Evolutionary conservation across 495 filamentous ascomycete genomes (phyloP).

Genomic region (Lophium mytilinum): DNA sequence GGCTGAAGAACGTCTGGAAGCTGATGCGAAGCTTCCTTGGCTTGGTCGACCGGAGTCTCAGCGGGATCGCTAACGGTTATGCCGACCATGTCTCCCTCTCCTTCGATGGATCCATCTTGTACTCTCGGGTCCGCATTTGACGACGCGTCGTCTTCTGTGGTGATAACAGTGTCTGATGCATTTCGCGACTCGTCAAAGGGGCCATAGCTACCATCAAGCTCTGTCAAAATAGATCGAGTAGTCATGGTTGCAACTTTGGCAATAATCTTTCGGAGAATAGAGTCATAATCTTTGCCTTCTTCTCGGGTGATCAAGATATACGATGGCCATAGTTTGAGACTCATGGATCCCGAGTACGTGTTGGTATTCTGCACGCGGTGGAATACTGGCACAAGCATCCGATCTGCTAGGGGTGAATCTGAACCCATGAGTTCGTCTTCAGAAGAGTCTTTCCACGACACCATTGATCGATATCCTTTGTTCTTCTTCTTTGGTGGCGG

Average conservation of each 20-base stretch:
- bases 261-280: conserved; percentile 56
- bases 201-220: conserved; percentile 34
- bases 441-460: conserved; percentile 39
- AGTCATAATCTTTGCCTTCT: conserved; percentile 51
- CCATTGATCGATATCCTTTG: conserved; percentile 30
- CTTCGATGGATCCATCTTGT: conserved; percentile 68
- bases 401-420: conserved; percentile 58
- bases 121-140: conserved; percentile 61
- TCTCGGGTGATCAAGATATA: conserved; percentile 55
- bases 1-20: conserved; percentile 43
- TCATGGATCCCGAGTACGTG: conserved; percentile 38
- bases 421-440: conserved; percentile 51
- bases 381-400: conserved; percentile 70
- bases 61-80: conserved; percentile 69
- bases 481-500: conserved; percentile 42
- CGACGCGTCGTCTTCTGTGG: conserved; percentile 64
- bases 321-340: conserved; percentile 46
- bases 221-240: conserved; percentile 50
- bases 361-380: conserved; percentile 52
- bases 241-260: conserved; percentile 52
- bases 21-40: conserved; percentile 29
- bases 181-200: conserved; percentile 38
- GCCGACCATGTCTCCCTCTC: conserved; percentile 86
- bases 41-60: conserved; percentile 29
- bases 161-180: conserved; percentile 65